Evolutionary conservation across 176 grass and related monocot genomes (phyloP).

Genomic region (Triticum dicoccoides): DNA sequence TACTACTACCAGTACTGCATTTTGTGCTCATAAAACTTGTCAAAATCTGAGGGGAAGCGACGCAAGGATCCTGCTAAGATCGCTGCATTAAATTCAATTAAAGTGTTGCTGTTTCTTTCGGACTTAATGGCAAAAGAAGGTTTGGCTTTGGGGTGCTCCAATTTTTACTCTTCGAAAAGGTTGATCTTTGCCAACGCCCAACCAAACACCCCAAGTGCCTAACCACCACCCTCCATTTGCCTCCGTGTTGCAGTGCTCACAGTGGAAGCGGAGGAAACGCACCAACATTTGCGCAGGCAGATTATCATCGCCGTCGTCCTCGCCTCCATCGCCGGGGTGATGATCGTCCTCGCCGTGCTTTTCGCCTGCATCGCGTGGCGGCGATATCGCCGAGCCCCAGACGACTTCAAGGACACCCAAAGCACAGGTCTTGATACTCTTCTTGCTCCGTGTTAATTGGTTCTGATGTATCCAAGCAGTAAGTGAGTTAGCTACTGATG

Average conservation of each 20-base stretch:
- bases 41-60: not conserved
- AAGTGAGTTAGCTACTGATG: not conserved
- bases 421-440: slow-evolving; percentile 50
- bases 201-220: not conserved
- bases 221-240: slow-evolving; percentile 6
- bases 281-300: slow-evolving; percentile 56
- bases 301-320: slow-evolving; percentile 57
- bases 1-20: no score
- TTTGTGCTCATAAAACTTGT: not conserved
- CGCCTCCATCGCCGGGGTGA: slow-evolving; percentile 47
- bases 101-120: not conserved
- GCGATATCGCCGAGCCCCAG: slow-evolving; percentile 37
- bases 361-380: slow-evolving; percentile 68
- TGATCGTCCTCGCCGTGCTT: slow-evolving; percentile 35
- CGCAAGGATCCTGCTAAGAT: not conserved
- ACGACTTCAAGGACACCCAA: slow-evolving; percentile 51
- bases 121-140: not conserved
- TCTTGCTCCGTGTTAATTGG: not conserved
- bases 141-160: not conserved
- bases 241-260: slow-evolving; percentile 24
- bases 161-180: not conserved
- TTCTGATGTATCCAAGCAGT: slow-evolving; percentile 14
- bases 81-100: not conserved
- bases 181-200: not conserved
- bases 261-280: slow-evolving; percentile 27